Evolutionary conservation across 148 eudicot species (phyloP), one percentile per base, ranked within the genome.

Genomic region (Oxyria digyna): DNA sequence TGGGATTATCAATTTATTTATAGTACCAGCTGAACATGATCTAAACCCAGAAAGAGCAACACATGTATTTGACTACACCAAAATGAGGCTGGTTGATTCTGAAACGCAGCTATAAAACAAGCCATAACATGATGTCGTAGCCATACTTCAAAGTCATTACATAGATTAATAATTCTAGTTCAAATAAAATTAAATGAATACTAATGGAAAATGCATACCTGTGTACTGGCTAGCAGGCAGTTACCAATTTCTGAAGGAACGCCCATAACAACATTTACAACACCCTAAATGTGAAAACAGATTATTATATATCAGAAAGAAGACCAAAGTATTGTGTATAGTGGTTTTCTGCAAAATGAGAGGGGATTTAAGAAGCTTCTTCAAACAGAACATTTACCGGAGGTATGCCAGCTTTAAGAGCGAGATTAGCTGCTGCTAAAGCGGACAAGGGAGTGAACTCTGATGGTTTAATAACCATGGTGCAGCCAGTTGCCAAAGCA

Each of bases 401-500:
- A 43, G 98, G 98, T 79, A 90, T 90, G 63, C 98, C 98, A 77
- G 98, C 96, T 82, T 86, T 88, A 76, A 87, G 79, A 54, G 97
- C 74, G 75, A 94, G 97, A 77, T 90, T 92, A 45, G 90, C 98
- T 73, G 89, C 96, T 12, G 98, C 97, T 74, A 94, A 78, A 71
- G 96, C 92, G 72, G 97, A 87, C 82, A 94, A 80, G 9, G 98
- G 98, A 67, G 98, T 94, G 70, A 89, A 83, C 78, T 94, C 98
- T 27, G 98, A 85, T 74, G 98, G 98, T 67, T 94, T 94, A 64
- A 94, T 78, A 52, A 94, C 98, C 52, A 88, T 86, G 29, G 98
- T 90, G 70, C 98, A 94, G 54, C 98, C 98, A 81, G 88, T 79
- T 37, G 98, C 98, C 87, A 94, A 91, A 55, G 98, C 98, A 73